Evolutionary conservation across 345 rosid species (phyloP), one percentile per base, ranked within the genome.

Genomic region (Noccaea caerulescens): DNA sequence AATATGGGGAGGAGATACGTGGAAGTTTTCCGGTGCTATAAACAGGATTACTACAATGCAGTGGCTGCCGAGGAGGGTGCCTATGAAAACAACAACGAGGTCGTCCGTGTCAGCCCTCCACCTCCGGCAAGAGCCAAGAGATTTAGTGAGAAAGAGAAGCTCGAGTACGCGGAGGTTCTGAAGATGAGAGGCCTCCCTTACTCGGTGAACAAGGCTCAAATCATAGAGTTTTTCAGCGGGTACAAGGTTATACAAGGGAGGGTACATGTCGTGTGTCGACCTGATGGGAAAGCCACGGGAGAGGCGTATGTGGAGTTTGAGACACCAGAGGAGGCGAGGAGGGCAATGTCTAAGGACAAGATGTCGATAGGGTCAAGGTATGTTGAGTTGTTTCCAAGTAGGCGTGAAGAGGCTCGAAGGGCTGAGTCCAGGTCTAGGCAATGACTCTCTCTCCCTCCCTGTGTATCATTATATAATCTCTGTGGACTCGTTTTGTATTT

Each of bases 101-200:
- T 27, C 23, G 84, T 72, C 64, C 83, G 76, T n/a, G 80, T 84
- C 66, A 90, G 83, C 66, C 93, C 23, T 20, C 23, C 98, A 14
- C 87, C 91, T 50, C 63, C 67, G 4, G 11, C 68, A 10, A 79
- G 85, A 66, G 71, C 83, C 0, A 90, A 88, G 82, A 87, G 88
- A 79, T 83, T 70, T 64, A 70, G 67, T 53, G 91, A 88, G 38
- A 90, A 88, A 76, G 92, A 87, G 12, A 91, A 93, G 58, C 73
- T 87, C 80, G 97, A 88, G 53, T 87, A 84, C 80, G 78, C 93
- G 0, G 92, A 90, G 80, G 84, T 93, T 60, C 69, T 90, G 82
- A 93, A 90, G 85, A 83, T 93, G 90, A 85, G 97, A 1, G 97
- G 97, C 13, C 96, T 90, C 68, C 98, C 98, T 11, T 93, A 87